Base-by-base conservation (phyloP, 2,329 filamentous ascomycete genomes). In the Cladorrhinum sp. region DNA sequence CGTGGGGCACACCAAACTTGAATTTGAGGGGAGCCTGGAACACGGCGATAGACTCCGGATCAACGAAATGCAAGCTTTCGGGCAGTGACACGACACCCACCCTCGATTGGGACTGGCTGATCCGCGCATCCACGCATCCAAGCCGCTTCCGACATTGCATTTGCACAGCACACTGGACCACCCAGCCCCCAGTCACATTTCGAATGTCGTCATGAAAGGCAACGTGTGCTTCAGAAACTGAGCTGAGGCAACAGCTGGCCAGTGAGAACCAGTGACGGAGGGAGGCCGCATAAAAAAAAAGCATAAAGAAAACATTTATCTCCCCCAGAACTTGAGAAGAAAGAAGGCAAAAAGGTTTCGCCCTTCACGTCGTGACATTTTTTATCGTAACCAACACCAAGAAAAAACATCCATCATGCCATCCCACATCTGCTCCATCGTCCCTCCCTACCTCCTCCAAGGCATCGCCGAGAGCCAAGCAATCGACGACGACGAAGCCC, bases 391-490 rank as follows among this genome's bases (percentile, higher is more conserved):
- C n/a, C n/a, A n/a, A n/a, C n/a, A n/a, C n/a, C n/a, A 16, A 36
- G 8, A 20, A 18, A 18, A 46, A 46, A 18, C n/a, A 46, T 8
- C 18, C 42, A 46, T 21, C 16, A 46, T 46, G 61, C 28, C 57
- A 14, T 51, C 60, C 52, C 60, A 64, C 33, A 56, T 64, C 59
- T 79, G 76, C 68, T 76, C 71, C 61, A 75, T 80, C 60, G 74
- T 81, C 3, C 79, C 79, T 20, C 79, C 79, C 20, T 76, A 82
- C 59, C 72, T 82, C 10, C 73, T 82, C 21, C 71, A 68, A 30
- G 73, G 73, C 58, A 79, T 82, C 56, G 75, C 76, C 33, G 71
- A 77, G 8, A 72, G 70, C 53, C 75, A 74, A 39, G 64, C 72
- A 2, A 62, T 65, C 61, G 79, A 79, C 39, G 69, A 74, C 1